These are phyloP conservation scores for Ogataea hybrid DNA, from an alignment of 1,139 yeast genomes.

Conservation along the genomic window DNA sequence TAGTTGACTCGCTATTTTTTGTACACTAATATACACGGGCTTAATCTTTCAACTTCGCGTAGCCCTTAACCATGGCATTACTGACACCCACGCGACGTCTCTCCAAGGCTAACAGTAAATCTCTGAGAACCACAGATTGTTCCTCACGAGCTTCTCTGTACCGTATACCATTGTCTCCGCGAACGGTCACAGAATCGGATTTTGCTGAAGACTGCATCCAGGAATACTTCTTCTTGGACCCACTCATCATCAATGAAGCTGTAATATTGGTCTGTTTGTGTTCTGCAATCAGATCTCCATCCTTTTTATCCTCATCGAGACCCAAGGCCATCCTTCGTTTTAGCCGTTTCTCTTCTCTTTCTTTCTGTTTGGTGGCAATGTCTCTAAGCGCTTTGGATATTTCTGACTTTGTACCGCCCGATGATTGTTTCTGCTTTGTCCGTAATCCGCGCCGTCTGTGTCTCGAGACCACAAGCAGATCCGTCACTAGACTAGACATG, in stretches of 20 bases:
- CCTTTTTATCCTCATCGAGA: conserved; percentile 52
- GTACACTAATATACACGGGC: conserved; percentile 10
- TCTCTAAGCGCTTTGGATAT: conserved; percentile 71
- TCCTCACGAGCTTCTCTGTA: conserved; percentile 90
- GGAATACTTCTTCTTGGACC: conserved; percentile 75
- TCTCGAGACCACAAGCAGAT: conserved; percentile 72
- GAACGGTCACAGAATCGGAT: conserved; percentile 50
- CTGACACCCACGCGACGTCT: conserved; percentile 79
- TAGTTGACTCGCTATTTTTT: background rate
- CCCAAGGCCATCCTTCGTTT: conserved; percentile 71
- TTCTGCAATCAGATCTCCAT: conserved; percentile 63
- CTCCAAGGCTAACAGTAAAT: conserved; percentile 77
- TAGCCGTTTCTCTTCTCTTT: conserved; percentile 73
- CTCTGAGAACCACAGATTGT: conserved; percentile 81
- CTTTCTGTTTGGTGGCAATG: conserved; percentile 75
- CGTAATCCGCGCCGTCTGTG: conserved; percentile 72
- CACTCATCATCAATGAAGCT: conserved; percentile 89
- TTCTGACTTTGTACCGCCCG: conserved; percentile 56
- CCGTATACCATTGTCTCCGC: conserved; percentile 76
- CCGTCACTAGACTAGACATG: conserved; percentile 69
- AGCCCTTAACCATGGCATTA: conserved; percentile 79
- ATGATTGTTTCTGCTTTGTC: conserved; percentile 24
- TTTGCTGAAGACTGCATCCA: conserved; percentile 77
- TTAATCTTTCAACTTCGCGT: conserved; percentile 57
- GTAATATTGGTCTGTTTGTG: conserved; percentile 96